Base-by-base conservation (phyloP, 2,329 filamentous ascomycete species). In the Emmonsia crescens region DNA sequence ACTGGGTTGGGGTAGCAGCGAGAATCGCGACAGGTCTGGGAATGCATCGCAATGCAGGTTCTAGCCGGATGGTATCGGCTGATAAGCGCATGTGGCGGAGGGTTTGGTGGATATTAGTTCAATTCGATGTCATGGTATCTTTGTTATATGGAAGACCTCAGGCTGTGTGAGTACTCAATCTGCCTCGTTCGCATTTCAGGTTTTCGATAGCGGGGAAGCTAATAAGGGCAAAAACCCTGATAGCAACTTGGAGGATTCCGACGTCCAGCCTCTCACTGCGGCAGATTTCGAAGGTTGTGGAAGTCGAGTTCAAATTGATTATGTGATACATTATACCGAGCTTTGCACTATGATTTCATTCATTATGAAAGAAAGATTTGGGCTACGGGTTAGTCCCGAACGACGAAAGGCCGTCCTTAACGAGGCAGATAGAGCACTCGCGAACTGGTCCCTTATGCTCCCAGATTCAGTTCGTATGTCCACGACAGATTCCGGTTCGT, bases 1-100 rank as follows among this genome's bases (percentile, higher is more conserved):
- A 77, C 63, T 83, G 81, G 81, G 74, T 83, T 6, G 82, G 82
- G 2, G 74, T 81, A 3, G 82, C 80, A 5, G 75, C 76, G 21
- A 75, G 81, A 5, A 81, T 79, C 40, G 81, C 80, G 1, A 77
- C 79, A 0, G 81, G 81, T 0, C 70, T 83, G 60, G 81, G 81
- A n/a, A 82, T 83, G 79, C 81, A 78, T 66, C 75, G 76, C 31
- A 75, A 78, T 64, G 71, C 75, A 1, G 70, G 75, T 6, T 72
- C 74, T 5, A 76, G 74, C 61, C 72, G 72, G 31, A 76, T 78
- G 64, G 72, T 74, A 16, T 69, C 73, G 33, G 67, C 70, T n/a
- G 75, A 78, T 62, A 71, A 75, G 49, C 72, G 75, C 31, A 76
- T 76, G 71, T 78, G 75, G 75, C 71, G 76, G 60, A 69, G 76